A percentile compares a stretch with the other conserved stretches of the same genome.
These are phyloP conservation scores for Fraxinus latifolia DNA, from an alignment of 305 asterid species.

Conservation along the genomic window DNA sequence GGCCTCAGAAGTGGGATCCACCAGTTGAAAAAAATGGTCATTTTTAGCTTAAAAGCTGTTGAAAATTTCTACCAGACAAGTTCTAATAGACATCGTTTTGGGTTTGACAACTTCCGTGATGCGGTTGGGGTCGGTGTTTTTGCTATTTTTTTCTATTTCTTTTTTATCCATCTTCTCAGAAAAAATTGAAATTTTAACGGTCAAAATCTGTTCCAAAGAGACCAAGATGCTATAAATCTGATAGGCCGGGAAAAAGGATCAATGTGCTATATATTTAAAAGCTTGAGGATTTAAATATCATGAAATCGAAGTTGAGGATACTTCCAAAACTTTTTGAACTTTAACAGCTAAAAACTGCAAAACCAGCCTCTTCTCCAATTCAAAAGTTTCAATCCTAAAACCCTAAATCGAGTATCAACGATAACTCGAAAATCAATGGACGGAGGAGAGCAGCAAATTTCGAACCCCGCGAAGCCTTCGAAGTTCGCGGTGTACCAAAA, in stretches of 20 bases:
- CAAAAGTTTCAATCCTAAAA: background rate
- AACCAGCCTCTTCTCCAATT: background rate
- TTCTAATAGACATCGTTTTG: no score
- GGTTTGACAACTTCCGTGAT: no score
- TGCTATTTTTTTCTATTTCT: no score
- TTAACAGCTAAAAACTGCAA: background rate
- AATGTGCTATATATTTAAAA: background rate
- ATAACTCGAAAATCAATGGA: background rate
- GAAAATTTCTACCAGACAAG: no score
- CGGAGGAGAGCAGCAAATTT: constrained; percentile 36
- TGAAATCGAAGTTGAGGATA: background rate
- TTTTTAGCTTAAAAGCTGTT: no score
- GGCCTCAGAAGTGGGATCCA: no score
- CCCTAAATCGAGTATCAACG: background rate
- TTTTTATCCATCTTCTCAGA: background rate
- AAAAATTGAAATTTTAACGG: background rate
- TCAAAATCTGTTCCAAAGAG: background rate
- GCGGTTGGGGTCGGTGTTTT: no score
- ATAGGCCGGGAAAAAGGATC: background rate
- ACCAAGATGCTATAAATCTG: background rate
- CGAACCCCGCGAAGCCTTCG: constrained; percentile 37
- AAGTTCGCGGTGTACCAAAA: constrained; percentile 79
- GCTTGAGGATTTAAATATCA: background rate
- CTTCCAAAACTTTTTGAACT: background rate
- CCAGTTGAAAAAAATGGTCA: no score